Evolutionary conservation across 83 land plant genomes (phyloP).

Genomic region (Isoetes engelmannii): DNA sequence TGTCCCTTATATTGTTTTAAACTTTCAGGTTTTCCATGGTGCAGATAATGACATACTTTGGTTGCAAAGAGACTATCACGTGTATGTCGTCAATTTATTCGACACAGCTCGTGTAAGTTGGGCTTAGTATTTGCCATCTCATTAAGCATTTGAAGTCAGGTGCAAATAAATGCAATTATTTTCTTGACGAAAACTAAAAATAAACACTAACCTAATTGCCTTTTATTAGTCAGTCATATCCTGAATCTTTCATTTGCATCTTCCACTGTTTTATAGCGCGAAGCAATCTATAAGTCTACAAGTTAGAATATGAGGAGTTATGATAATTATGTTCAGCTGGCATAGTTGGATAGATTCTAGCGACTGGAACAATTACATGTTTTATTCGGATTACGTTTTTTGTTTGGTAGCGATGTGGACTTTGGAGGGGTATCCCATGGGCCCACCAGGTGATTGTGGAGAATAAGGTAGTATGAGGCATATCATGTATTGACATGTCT

Average conservation of each 20-base stretch:
- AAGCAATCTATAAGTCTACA: no score
- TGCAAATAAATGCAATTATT: background rate
- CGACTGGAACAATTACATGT: no score
- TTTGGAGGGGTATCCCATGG: no score
- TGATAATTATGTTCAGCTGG: no score
- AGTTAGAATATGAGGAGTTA: no score
- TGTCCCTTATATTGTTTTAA: background rate
- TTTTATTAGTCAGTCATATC: background rate
- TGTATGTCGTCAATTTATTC: constrained; percentile 91
- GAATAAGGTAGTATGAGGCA: no score
- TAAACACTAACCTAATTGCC: background rate
- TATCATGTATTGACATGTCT: no score
- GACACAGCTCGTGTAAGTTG: constrained; percentile 80
- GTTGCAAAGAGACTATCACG: constrained; percentile 95
- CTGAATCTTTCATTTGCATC: background rate
- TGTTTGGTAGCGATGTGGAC: no score
- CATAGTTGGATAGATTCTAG: no score
- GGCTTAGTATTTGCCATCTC: background rate
- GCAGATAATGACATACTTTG: constrained; percentile 91
- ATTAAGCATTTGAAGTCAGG: constrained; percentile 1
- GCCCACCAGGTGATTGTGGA: no score
- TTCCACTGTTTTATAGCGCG: background rate
- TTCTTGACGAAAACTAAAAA: background rate
- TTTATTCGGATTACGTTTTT: no score
- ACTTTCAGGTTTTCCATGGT: constrained; percentile 87